Evolutionary conservation across 2,329 filamentous ascomycete genomes (phyloP), one percentile per base, ranked within the genome.

Genomic region (Colletotrichum musicola): DNA sequence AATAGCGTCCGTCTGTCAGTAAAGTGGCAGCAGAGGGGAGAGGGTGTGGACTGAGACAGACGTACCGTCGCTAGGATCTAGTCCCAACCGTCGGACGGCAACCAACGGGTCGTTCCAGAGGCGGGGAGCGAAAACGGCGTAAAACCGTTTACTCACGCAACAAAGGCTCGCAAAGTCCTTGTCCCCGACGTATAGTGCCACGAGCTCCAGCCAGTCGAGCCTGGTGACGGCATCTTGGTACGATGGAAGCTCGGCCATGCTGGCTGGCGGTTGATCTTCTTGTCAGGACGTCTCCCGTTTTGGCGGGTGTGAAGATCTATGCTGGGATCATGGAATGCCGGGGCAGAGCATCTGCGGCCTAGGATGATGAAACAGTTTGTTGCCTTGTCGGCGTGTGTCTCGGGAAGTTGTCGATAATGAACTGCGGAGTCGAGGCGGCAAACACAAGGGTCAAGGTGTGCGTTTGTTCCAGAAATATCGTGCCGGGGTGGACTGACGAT

Each of bases 91-190:
- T 68, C 81, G 78, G 25, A 79, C 78, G 1, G 79, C 74, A 18
- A 76, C 73, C 18, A 88, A 73, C 12, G 86, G 80, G 72, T 88
- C 82, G 69, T 79, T 78, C 87, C 87, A 89, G 18, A 89, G 76
- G 4, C 79, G 81, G 20, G 85, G 84, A 4, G 83, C 83, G 73
- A 89, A 89, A 20, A 82, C 75, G 49, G 72, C 64, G 77, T 84
- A 82, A 72, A 86, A 88, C 10, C 78, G 81, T 47, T 72, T 76
- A 55, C 79, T 83, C 10, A 89, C 86, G 44, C 82, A 81, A 72
- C 85, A 88, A 50, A 88, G 81, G 7, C 76, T 75, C 25, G 78
- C 73, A 71, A 84, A 85, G 72, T 85, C 81, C 6, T 72, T 64
- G 49, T 80, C 71, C 2, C 75, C 72, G 54, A 88, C 71, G 71